Base-by-base conservation (phyloP, 2,329 filamentous ascomycete species). In the Diplodia scrobiculata region DNA sequence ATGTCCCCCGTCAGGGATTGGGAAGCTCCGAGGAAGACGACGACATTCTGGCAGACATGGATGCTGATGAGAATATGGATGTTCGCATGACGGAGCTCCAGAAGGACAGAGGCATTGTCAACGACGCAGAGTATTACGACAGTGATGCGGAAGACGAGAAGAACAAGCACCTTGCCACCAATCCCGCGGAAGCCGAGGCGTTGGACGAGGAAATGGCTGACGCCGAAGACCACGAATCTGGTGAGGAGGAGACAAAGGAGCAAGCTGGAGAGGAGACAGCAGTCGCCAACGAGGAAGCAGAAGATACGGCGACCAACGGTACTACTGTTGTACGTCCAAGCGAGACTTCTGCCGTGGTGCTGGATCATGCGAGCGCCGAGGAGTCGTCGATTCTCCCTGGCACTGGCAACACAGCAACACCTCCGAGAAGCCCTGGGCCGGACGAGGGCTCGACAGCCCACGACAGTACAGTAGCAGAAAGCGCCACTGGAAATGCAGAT, bases 11-110 rank as follows among this genome's bases (percentile, higher is more conserved):
- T 11, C 47, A 55, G 2, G 59, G 65, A 38, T 14, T 66, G 2
- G 58, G 51, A 1, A 50, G 55, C 19, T 21, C 55, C 3, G 65
- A 66, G 19, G 65, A 66, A 11, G 65, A 66, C 19, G 65, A 66
- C n/a, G 65, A 66, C 17, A 36, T 66, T 7, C 58, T 66, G 27
- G 65, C 65, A 17, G 65, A 66, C 50, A 34, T 66, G 29, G 65
- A 66, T 29, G 55, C 65, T 5, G 65, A 66, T 32, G 47, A 63
- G 19, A 66, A 66, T n/a, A 63, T 63, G 55, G 65, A 66, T n/a
- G 38, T 48, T 34, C 48, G 65, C 27, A 63, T 66, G 65, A 66
- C 55, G 3, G 65, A 63, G 38, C 32, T 66, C 21, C 55, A 63
- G 47, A 50, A 55, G 50, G 58, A 66, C 27, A 48, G 34, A 19